These are phyloP conservation scores for Penicillium parvum DNA, from an alignment of 495 filamentous ascomycete species.

Conservation along the genomic window DNA sequence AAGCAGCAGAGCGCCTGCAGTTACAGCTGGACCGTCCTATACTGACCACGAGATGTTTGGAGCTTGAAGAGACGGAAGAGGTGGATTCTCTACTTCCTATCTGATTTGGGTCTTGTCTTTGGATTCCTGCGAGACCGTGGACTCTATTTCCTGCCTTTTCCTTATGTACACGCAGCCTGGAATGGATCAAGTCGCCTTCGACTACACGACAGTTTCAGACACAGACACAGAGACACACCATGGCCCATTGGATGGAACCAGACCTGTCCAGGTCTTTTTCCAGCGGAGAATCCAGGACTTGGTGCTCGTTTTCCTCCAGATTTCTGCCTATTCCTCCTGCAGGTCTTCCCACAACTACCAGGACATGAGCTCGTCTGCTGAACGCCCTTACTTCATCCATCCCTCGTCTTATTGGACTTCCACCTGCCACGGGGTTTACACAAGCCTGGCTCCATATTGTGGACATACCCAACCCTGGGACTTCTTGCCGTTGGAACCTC, in stretches of 20 bases:
- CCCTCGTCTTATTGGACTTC: too few species aligned
- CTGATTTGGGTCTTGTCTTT: not conserved
- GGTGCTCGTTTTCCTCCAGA: too few species aligned
- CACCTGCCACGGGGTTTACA: too few species aligned
- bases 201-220: conserved; percentile 15
- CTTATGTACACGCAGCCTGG: conserved; percentile 5
- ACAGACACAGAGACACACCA: conserved; percentile 1
- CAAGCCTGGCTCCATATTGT: too few species aligned
- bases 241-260: not conserved
- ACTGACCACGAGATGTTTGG: conserved; percentile 7
- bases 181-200: conserved; percentile 6
- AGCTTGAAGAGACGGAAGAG: too few species aligned
- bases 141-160: conserved; percentile 4
- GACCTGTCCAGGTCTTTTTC: not conserved
- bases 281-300: not conserved
- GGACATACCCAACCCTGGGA: too few species aligned
- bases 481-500: too few species aligned
- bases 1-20: conserved; percentile 3
- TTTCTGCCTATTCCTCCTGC: not conserved
- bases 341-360: too few species aligned
- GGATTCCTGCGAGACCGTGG: not conserved
- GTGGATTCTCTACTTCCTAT: not conserved
- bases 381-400: too few species aligned
- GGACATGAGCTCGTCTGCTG: too few species aligned
- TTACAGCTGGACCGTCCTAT: not conserved